Evolutionary conservation across 2,329 filamentous ascomycete genomes (phyloP), one percentile per base, ranked within the genome.

Genomic region (Nemania diffusa): DNA sequence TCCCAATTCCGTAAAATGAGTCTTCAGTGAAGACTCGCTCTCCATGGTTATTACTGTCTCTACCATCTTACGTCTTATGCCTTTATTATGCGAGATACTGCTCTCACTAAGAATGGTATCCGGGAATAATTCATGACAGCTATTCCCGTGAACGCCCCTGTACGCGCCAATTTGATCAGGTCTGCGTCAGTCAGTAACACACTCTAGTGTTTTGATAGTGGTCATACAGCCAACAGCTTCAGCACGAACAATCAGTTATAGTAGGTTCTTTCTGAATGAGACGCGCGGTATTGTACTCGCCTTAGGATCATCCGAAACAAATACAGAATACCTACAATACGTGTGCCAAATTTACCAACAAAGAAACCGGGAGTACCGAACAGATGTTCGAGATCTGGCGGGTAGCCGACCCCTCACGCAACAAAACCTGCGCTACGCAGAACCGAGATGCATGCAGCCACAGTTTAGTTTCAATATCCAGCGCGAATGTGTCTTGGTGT

Each of bases 371-470:
- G 32, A 26, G 17, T 48, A 27, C 57, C 20, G 42, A 57, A 52
- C 20, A 57, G 48, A 15, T 61, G 34, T 46, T 37, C 34, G 42
- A 60, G 55, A 60, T 59, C 20, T 55, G 56, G 53, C 37, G 32
- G 64, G 26, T 58, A 50, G 48, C 48, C 48, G 55, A 50, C 26
- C n/a, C 52, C 27, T 58, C 53, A 59, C 32, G 22, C 29, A 57
- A 22, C 37, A 60, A 51, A 57, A 32, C 27, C 34, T 37, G 29
- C 15, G 24, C 46, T 32, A 44, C 53, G 20, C 60, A 44, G 22
- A 60, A 40, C 34, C 42, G 51, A 67, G 37, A 59, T 57, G 56
- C 61, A 64, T 57, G 26, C 44, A 61, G 65, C 44, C 61, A 26
- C 40, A 51, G 24, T 60, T 26, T 37, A 20, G 26, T 46, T 26